Percentiles rank a stretch among this genome's conserved stretches.
These are phyloP conservation scores for Schoenoplectus tabernaemontani DNA, from an alignment of 202 grass and related monocot genomes.

Conservation along the genomic window DNA sequence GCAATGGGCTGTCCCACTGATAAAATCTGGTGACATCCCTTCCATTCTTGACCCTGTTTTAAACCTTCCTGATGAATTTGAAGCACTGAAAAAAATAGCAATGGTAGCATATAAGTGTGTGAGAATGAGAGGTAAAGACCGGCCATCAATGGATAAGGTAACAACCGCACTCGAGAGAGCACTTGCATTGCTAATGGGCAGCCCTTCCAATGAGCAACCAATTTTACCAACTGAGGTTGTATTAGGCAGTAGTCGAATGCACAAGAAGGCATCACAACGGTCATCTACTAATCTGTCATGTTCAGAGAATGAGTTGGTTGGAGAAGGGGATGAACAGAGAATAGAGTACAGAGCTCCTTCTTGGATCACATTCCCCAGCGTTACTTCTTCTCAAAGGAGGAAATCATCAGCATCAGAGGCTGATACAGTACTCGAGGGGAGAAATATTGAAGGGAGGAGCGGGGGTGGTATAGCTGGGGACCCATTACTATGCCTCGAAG, in stretches of 20 bases:
- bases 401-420: slow-evolving; percentile 92
- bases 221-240: slow-evolving; percentile 95
- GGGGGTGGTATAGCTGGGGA: slow-evolving; percentile 48
- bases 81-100: slow-evolving; percentile 94
- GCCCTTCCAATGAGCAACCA: slow-evolving; percentile 74
- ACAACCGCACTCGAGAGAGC: slow-evolving; percentile 87
- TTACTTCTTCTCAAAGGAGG: slow-evolving; percentile 93
- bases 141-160: slow-evolving; percentile 97
- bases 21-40: slow-evolving; percentile 82
- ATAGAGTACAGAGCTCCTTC: slow-evolving; percentile 83
- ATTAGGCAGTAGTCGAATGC: slow-evolving; percentile 83
- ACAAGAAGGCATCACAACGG: slow-evolving; percentile 82
- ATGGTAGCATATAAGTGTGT: slow-evolving; percentile 85
- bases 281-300: slow-evolving; percentile 81
- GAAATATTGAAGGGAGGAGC: slow-evolving; percentile 59
- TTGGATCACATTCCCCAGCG: slow-evolving; percentile 97
- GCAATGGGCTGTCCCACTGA: slow-evolving; percentile 87
- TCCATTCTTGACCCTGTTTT: slow-evolving; percentile 61
- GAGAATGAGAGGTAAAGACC: slow-evolving; percentile 90
- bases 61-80: slow-evolving; percentile 60
- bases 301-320: slow-evolving; percentile 72
- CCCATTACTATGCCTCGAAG: slow-evolving; percentile 77
- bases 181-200: slow-evolving; percentile 87
- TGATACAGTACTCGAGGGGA: slow-evolving; percentile 49
- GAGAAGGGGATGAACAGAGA: slow-evolving; percentile 61